phyloP scores from a whole-genome alignment of 2,329 filamentous ascomycete genomes.

The Madurella fahalii region DNA sequence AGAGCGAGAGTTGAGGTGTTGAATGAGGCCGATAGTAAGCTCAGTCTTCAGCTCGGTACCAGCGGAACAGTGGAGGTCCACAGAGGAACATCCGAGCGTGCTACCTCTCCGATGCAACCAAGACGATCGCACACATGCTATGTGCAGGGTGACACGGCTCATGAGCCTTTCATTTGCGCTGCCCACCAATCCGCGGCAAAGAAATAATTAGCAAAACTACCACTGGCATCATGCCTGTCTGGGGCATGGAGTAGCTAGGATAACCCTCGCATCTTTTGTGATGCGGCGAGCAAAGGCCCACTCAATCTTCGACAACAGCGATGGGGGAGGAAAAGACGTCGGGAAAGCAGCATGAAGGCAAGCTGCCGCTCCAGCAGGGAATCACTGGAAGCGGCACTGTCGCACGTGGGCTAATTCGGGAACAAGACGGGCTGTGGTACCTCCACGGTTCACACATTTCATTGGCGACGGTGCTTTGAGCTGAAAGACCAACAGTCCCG shows the following conservation, averaged over 20 bases:
- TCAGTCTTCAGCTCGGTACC: no score
- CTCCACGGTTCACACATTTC: neutral
- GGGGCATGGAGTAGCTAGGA: neutral
- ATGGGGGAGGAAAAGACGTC: no score
- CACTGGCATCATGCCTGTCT: neutral
- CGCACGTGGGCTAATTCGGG: conserved; percentile 22
- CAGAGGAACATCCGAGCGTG: no score
- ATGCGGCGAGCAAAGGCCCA: neutral
- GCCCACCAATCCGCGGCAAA: neutral
- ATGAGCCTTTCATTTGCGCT: neutral
- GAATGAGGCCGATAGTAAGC: no score
- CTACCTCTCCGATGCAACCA: neutral
- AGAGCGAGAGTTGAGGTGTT: no score
- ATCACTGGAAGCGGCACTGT: conserved; percentile 4
- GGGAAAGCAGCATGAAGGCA: neutral
- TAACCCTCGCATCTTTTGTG: neutral
- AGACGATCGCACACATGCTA: neutral
- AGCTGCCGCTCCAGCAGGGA: neutral
- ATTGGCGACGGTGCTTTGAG: conserved; percentile 17
- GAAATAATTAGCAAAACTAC: neutral
- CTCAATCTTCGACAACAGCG: neutral
- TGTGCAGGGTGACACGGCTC: neutral
- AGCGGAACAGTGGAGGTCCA: no score
- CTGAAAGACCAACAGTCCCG: conserved; percentile 19
- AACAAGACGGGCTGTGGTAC: conserved; percentile 11